Evolutionary conservation across 2,329 filamentous ascomycete species (phyloP).

Genomic region (Blastomyces emzantsi): DNA sequence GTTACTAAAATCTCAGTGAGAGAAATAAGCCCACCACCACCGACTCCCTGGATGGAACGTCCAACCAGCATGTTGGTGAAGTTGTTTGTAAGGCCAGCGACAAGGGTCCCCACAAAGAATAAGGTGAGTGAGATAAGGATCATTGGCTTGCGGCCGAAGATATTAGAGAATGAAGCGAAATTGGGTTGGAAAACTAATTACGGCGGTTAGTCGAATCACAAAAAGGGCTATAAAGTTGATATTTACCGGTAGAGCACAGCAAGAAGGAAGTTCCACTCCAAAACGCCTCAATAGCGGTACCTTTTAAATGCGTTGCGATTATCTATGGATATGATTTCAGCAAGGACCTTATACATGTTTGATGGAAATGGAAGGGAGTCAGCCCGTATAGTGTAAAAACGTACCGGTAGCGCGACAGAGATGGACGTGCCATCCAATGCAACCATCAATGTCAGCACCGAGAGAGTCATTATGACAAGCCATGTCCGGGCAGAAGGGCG

Average conservation of each 20-base stretch:
- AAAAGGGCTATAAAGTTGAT: not conserved
- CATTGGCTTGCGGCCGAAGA: slow-evolving; percentile 40
- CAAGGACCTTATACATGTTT: not conserved
- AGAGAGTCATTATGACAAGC: slow-evolving; percentile 45
- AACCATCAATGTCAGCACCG: slow-evolving; percentile 51
- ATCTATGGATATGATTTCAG: slow-evolving; percentile 24
- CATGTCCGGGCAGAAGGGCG: slow-evolving; percentile 28
- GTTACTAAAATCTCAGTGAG: slow-evolving; percentile 38
- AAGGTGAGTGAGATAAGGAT: slow-evolving; percentile 33
- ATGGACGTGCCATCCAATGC: slow-evolving; percentile 58
- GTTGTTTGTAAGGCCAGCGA: slow-evolving; percentile 34
- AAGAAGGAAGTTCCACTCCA: slow-evolving; percentile 64
- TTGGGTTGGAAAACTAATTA: slow-evolving; percentile 42
- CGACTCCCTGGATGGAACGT: slow-evolving; percentile 37
- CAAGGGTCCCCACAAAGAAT: slow-evolving; percentile 39
- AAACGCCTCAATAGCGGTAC: slow-evolving; percentile 54
- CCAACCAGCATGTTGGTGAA: slow-evolving; percentile 41
- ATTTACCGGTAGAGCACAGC: slow-evolving; percentile 47
- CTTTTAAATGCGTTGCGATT: slow-evolving; percentile 44
- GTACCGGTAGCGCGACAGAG: slow-evolving; percentile 49
- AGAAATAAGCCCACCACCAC: slow-evolving; percentile 38
- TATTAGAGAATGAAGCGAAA: slow-evolving; percentile 40
- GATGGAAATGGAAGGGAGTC: not conserved
- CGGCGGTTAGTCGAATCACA: not conserved
- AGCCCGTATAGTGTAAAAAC: not conserved